Evolutionary conservation across 495 filamentous ascomycete genomes (phyloP), one percentile per base, ranked within the genome.

Genomic region (Staphylotrichum longicolle): DNA sequence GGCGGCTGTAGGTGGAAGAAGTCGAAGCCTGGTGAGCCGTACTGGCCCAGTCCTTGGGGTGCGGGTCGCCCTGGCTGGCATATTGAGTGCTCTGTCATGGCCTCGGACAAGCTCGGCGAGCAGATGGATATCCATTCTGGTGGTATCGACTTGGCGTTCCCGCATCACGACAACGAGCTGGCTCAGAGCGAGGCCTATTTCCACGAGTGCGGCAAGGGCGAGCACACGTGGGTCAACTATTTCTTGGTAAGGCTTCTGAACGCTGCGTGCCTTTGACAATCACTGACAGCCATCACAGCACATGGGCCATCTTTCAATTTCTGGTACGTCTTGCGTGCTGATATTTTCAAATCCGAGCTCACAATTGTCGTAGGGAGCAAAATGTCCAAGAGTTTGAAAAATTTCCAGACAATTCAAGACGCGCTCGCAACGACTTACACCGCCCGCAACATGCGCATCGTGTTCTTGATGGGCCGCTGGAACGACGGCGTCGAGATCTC

Each of bases 21-120:
- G 42, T 91, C 87, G 0, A 97, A 95, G 75, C 84, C 89, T 4
- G 93, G 94, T 42, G 94, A 98, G 77, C 94, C 94, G 1, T 88
- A 82, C 62, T 98, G 94, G 94, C 76, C 85, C 10, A 91, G 86
- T 66, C 83, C 83, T 5, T 98, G 94, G 93, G 91, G 93, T 8
- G 78, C 83, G 50, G 93, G 93, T 33, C 81, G 94, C 20, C 94
- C 94, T 0, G 94, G 94, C 14, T 97, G 91, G 94, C 94, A 98
- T 73, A 97, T 98, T 53, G 93, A 98, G 77, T 98, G 94, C 84
- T 94, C 89, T 1, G 93, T 91, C 2, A 98, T 98, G 94, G 92
- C 93, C 1, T 92, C 88, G 3, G 88, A 91, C 58, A 84, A 89
- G 39, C 79, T 98, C 5, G 94, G 93, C 7, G 77, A 84, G 46